Conservation (phyloP, 2,329 filamentous ascomycete genomes). For the Anisogramma anomala region DNA sequence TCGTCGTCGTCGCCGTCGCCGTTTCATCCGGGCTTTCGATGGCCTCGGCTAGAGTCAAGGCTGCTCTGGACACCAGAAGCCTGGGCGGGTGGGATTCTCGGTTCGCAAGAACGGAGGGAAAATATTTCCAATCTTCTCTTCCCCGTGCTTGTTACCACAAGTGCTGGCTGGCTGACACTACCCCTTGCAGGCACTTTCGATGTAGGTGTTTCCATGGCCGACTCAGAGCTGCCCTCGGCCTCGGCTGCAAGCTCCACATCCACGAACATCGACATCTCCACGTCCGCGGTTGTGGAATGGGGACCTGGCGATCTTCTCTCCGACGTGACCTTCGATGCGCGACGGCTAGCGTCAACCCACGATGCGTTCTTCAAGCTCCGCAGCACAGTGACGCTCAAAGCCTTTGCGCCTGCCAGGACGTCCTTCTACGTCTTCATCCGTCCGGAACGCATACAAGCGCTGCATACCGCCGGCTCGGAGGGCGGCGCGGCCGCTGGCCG, state of each 20-base stretch:
- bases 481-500: neutral
- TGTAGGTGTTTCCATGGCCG: slow-evolving; percentile 1
- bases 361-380: slow-evolving; percentile 9
- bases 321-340: slow-evolving; percentile 5
- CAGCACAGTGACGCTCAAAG: neutral
- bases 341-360: slow-evolving; percentile 3
- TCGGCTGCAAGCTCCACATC: neutral
- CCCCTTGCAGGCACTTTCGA: neutral
- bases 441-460: slow-evolving; percentile 1
- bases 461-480: neutral
- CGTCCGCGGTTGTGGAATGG: slow-evolving; percentile 1
- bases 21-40: neutral
- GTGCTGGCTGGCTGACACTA: slow-evolving; percentile 2
- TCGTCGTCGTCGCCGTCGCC: too few relatives aligned
- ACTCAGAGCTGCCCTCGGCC: slow-evolving; percentile 1
- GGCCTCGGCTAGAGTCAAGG: slow-evolving; percentile 8
- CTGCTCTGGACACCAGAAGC: slow-evolving; percentile 11
- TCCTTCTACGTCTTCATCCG: slow-evolving; percentile 3
- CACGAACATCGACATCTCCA: slow-evolving; percentile 1
- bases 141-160: neutral
- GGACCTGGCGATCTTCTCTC: neutral
- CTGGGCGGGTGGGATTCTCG: slow-evolving; percentile 11
- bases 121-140: slow-evolving; percentile 1
- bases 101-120: neutral
- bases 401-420: neutral